phyloP scores from a whole-genome alignment of 75 land plant genomes.

The Cunninghamia lanceolata region DNA sequence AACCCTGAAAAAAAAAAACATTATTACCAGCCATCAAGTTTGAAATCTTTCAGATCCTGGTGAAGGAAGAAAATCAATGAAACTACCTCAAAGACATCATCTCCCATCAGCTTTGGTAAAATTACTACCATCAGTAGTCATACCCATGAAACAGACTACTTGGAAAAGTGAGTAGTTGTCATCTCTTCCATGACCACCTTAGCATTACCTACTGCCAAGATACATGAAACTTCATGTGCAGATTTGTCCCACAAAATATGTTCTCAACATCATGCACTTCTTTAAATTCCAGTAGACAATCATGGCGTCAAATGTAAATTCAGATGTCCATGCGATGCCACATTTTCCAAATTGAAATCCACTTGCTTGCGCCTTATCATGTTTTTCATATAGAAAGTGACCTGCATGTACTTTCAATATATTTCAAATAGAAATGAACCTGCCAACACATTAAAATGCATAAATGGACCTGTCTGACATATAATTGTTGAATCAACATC shows the following conservation, averaged over 20 bases:
- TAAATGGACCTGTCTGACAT: no score
- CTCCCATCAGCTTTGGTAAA: neutral
- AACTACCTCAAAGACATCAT: no score
- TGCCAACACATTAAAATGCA: neutral
- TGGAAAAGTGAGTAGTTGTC: neutral
- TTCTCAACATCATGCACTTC: no score
- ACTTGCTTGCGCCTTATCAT: neutral
- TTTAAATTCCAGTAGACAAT: no score
- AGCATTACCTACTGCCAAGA: neutral
- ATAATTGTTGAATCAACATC: neutral
- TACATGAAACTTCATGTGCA: neutral
- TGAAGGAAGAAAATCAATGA: no score
- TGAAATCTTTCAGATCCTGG: no score
- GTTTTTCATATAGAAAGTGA: neutral
- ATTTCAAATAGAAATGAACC: neutral
- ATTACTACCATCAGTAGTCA: neutral
- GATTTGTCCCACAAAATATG: neutral
- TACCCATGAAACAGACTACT: neutral
- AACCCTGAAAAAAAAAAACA: no score
- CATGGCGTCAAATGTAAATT: no score
- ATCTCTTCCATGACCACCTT: neutral
- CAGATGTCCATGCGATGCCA: no score
- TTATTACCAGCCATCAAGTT: no score
- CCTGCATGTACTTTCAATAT: no score
- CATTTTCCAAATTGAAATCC: neutral